Conservation (phyloP, 345 rosid species). For the Citrus cavaleriei region DNA sequence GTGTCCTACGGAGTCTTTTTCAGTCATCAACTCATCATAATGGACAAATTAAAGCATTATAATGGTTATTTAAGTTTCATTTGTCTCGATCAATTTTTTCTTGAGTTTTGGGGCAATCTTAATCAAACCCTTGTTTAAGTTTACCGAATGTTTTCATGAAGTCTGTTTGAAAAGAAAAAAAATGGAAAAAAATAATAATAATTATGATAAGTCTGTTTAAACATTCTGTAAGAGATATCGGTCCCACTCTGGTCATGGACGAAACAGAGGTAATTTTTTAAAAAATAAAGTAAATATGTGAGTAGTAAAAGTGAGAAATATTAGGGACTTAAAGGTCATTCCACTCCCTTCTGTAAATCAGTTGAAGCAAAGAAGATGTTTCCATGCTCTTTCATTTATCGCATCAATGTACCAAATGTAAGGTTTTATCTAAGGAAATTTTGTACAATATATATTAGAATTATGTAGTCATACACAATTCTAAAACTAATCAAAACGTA, state of each 20-base stretch:
- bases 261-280: too few species aligned
- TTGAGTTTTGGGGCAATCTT: neutral
- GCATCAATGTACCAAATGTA: neutral
- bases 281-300: too few species aligned
- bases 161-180: too few species aligned
- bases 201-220: too few species aligned
- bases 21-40: neutral
- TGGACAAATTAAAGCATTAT: neutral
- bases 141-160: neutral
- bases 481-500: too few species aligned
- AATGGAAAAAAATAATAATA: too few species aligned
- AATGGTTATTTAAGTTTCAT: neutral
- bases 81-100: neutral
- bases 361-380: neutral
- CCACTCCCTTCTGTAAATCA: too few species aligned
- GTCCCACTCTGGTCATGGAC: too few species aligned
- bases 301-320: too few species aligned
- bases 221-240: too few species aligned
- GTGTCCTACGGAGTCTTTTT: neutral
- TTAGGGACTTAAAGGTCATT: too few species aligned
- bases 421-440: neutral
- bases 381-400: slow-evolving; percentile 16
- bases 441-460: neutral
- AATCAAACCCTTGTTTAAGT: neutral
- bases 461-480: too few species aligned